Evolutionary conservation across 208 protist species (phyloP).

Genomic region (Leishmania guyanensis): DNA sequence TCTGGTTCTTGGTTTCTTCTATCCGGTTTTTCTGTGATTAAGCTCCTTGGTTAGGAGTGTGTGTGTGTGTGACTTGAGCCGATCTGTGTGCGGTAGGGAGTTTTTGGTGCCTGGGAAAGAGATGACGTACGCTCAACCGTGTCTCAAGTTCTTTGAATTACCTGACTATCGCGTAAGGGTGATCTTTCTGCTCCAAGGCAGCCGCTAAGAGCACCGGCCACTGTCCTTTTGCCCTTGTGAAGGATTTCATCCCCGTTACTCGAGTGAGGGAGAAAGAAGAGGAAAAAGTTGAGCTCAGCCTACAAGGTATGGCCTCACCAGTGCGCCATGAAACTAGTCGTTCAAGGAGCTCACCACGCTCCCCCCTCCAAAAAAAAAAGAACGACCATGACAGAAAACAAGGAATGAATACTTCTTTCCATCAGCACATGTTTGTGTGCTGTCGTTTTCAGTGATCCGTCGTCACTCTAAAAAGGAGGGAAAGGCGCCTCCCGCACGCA

Average conservation of each 20-base stretch:
- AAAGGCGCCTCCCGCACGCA: not conserved
- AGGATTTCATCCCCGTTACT: not conserved
- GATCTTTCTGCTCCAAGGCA: not conserved
- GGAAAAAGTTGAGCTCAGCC: not conserved
- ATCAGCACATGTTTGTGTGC: not conserved
- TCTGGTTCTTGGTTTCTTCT: constrained; percentile 1
- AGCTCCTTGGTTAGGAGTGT: not conserved
- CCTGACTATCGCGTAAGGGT: not conserved
- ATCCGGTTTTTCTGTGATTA: not conserved
- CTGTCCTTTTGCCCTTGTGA: not conserved
- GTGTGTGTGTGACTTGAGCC: not conserved
- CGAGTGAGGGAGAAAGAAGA: not conserved
- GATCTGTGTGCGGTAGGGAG: not conserved
- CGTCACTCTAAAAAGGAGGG: not conserved
- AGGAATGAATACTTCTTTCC: not conserved
- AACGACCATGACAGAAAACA: not conserved
- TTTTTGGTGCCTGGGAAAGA: not conserved
- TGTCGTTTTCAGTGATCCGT: not conserved
- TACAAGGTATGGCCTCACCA: not conserved
- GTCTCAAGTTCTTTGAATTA: not conserved
- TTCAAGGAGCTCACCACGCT: not conserved
- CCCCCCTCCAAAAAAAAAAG: not conserved
- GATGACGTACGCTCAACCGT: not conserved
- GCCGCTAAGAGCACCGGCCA: not conserved
- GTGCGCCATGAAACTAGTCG: not conserved